phyloP scores from a whole-genome alignment of 1,284 basidiomycete genomes.

The Ceratobasidium sp. region DNA sequence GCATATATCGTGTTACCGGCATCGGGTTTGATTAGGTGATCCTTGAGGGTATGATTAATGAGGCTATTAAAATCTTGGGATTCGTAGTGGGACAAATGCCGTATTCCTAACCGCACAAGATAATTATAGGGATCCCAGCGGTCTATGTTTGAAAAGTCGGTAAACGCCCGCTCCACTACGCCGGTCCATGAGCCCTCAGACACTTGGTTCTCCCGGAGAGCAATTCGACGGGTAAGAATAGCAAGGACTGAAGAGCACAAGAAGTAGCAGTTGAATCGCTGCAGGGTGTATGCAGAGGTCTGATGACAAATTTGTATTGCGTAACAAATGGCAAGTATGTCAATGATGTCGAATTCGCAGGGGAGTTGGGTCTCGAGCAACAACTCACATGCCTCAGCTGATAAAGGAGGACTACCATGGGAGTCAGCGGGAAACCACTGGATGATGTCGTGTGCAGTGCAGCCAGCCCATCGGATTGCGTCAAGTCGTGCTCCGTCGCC shows the following conservation, averaged over 20 bases:
- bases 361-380: slow-evolving; percentile 2
- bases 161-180: background rate
- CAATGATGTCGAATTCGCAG: slow-evolving; percentile 7
- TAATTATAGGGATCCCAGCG: background rate
- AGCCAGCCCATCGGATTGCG: slow-evolving; percentile 8
- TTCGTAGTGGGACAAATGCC: background rate
- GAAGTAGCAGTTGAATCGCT: slow-evolving; percentile 29
- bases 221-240: background rate
- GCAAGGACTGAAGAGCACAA: slow-evolving; percentile 3
- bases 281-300: slow-evolving; percentile 4
- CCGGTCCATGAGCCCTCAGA: background rate
- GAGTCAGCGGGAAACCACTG: background rate
- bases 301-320: background rate
- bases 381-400: background rate
- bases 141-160: background rate
- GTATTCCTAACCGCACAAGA: too few relatives aligned
- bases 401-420: background rate
- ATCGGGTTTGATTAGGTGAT: too few relatives aligned
- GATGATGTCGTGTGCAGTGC: slow-evolving; percentile 3
- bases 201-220: background rate
- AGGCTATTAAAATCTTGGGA: background rate
- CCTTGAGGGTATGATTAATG: too few relatives aligned
- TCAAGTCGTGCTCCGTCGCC: slow-evolving; percentile 3
- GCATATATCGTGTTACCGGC: too few relatives aligned
- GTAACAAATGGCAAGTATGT: slow-evolving; percentile 31